These are phyloP conservation scores for Ustilaginoidea virens DNA, from an alignment of 2,329 filamentous ascomycete species.

Conservation along the genomic window DNA sequence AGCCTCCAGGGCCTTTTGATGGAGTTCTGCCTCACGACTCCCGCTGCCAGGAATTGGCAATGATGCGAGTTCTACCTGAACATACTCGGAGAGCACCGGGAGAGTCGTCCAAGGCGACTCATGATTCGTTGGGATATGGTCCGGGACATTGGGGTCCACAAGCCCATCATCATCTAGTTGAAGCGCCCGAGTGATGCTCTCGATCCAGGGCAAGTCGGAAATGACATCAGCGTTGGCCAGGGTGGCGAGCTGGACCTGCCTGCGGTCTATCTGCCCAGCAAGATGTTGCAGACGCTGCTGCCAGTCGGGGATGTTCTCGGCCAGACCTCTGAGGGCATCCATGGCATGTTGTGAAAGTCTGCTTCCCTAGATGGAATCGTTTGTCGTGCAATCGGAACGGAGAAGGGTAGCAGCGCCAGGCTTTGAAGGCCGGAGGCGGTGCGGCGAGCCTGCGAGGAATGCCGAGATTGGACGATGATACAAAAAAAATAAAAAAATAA, in stretches of 20 bases:
- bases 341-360: constrained; percentile 25
- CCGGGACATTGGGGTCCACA: constrained; percentile 8
- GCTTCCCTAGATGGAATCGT: constrained; percentile 14
- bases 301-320: constrained; percentile 44
- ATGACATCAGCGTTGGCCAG: constrained; percentile 18
- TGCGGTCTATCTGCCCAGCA: constrained; percentile 42
- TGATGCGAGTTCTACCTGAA: constrained; percentile 11
- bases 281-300: constrained; percentile 42
- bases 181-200: too few relatives aligned
- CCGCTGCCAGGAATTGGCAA: constrained; percentile 10
- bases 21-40: constrained; percentile 6
- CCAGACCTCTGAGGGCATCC: constrained; percentile 40
- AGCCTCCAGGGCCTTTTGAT: constrained; percentile 28
- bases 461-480: too few relatives aligned
- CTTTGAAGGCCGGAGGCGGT: constrained; percentile 16
- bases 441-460: constrained; percentile 1
- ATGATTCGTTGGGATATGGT: constrained; percentile 1
- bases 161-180: constrained; percentile 30
- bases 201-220: too few relatives aligned
- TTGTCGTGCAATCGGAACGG: constrained; percentile 10
- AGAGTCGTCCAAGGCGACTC: constrained; percentile 4
- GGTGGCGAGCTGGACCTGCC: constrained; percentile 43
- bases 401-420: constrained; percentile 16
- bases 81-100: constrained; percentile 10
- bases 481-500: too few relatives aligned